These are phyloP conservation scores for Cyberlindnera petersonii DNA, from an alignment of 805 yeast species.

Conservation along the genomic window DNA sequence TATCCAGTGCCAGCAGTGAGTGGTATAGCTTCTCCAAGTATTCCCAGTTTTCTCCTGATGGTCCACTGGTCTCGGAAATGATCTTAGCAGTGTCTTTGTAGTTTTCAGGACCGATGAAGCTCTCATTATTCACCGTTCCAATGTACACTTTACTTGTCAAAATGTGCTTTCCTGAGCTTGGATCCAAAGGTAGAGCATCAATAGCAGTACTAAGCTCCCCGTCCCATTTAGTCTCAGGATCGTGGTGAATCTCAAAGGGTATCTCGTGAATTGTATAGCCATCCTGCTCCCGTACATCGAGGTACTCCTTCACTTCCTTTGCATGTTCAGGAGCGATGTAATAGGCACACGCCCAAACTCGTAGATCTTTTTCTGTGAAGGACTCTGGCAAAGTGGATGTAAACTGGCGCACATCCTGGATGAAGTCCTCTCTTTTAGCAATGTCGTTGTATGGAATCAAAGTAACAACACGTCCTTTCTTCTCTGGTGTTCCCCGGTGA, in stretches of 20 bases:
- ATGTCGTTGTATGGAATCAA: conserved; percentile 59
- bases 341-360: conserved; percentile 80
- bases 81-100: conserved; percentile 54
- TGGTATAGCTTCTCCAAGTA: conserved; percentile 55
- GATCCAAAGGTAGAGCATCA: conserved; percentile 28
- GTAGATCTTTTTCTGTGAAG: conserved; percentile 40
- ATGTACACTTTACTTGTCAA: conserved; percentile 69
- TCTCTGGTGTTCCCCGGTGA: conserved; percentile 82
- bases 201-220: conserved; percentile 12
- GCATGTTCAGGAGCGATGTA: conserved; percentile 67
- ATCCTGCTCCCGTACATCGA: conserved; percentile 83
- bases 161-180: conserved; percentile 35
- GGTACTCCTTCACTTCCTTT: conserved; percentile 55
- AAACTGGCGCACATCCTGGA: conserved; percentile 36
- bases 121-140: conserved; percentile 75
- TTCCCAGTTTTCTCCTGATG: conserved; percentile 77
- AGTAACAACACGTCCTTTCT: conserved; percentile 90
- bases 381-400: conserved; percentile 22
- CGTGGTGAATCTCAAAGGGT: conserved; percentile 49
- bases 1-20: conserved; percentile 38
- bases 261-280: conserved; percentile 75
- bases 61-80: conserved; percentile 60
- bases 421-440: conserved; percentile 36
- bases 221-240: conserved; percentile 5
- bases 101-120: conserved; percentile 81